Conservation (phyloP, 768 basidiomycete genomes). For the Mrakia gelida region DNA sequence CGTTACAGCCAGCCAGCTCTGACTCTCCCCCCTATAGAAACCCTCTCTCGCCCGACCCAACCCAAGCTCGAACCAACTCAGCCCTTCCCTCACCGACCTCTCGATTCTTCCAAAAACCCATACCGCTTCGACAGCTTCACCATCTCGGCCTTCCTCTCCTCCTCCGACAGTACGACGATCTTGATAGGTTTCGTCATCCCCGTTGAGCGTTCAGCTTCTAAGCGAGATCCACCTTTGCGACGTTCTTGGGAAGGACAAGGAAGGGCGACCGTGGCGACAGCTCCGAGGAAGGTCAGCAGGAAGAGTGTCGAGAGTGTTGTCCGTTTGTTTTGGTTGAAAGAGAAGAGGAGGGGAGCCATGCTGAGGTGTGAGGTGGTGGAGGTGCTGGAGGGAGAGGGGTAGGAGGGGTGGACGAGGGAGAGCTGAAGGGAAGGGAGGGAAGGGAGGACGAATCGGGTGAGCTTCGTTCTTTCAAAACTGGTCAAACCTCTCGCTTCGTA, state of each 20-base stretch:
- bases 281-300: constrained; percentile 44
- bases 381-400: not conserved
- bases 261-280: constrained; percentile 43
- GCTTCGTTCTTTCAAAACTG: too few relatives aligned
- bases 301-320: constrained; percentile 44
- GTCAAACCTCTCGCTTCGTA: too few relatives aligned
- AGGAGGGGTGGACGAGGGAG: not conserved
- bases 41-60: not conserved
- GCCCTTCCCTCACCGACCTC: not conserved
- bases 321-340: constrained; percentile 42
- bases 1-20: constrained; percentile 1
- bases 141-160: constrained; percentile 13
- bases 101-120: constrained; percentile 8
- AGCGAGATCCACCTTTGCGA: constrained; percentile 1
- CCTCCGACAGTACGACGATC: not conserved
- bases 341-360: constrained; percentile 44
- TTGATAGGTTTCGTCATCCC: not conserved
- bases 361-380: not conserved
- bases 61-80: not conserved
- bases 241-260: constrained; percentile 40
- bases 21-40: not conserved
- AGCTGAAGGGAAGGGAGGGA: not conserved
- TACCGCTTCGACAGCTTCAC: not conserved
- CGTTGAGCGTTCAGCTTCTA: not conserved
- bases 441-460: too few relatives aligned